Evolutionary conservation across 495 filamentous ascomycete genomes (phyloP), one percentile per base, ranked within the genome.

Genomic region (Schizothecium vesticola): DNA sequence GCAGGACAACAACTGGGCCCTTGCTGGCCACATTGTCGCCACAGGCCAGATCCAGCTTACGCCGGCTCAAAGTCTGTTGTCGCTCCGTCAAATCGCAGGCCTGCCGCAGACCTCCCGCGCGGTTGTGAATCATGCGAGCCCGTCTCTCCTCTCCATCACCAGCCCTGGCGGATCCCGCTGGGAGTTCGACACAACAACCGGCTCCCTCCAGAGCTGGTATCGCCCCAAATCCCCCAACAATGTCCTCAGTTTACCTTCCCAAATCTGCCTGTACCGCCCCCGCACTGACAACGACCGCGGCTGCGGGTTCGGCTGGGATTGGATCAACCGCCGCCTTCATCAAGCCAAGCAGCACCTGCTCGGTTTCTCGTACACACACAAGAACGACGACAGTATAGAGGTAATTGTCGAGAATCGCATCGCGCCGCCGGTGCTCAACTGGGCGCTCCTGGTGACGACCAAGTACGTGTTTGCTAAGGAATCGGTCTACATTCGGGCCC

Each of bases 231-330:
- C 64, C 8, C 28, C 72, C 7, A 51, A 36, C 24, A 82, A 83
- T 70, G 67, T 86, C 51, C 75, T 87, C 62, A 79, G 80, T 36
- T 70, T 77, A 21, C 80, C 83, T 0, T 74, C 83, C 8, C 24
- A 69, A 6, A 75, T 86, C 9, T 77, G 77, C 55, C 80, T 86
- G 70, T 85, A 86, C 74, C 82, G 85, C 29, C 77, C 85, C 0
- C 84, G 83, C 25, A 92, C 89, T 5, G 86, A 90, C 75, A 91
- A 91, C 75, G 89, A 92, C 70, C 78, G 80, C 10, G 80, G 86
- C 1, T 77, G 78, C 13, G 75, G 78, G 13, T 79, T 80, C 70
- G 82, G 81, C 4, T 70, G 77, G 36, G 75, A 81, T 64, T 86
- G 84, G 84, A 64, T 66, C 22, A 73, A 77, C 23, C 67, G 68